Conservation (phyloP, 2,329 filamentous ascomycete species). For the Plenodomus biglobosus region DNA sequence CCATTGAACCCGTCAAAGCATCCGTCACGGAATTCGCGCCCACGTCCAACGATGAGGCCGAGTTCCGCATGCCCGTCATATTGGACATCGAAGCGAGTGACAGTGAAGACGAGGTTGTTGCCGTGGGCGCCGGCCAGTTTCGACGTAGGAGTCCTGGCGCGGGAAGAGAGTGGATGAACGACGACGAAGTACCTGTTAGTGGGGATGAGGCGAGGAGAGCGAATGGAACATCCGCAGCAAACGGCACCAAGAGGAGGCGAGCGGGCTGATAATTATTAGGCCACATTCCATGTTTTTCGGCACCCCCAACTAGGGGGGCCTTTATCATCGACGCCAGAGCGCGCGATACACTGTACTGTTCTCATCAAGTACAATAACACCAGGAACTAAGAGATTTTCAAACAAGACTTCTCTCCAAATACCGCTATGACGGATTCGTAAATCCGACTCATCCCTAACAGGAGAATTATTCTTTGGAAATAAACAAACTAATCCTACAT, state of each 20-base stretch:
- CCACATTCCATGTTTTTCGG: too few relatives aligned
- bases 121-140: constrained; percentile 76
- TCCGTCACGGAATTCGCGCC: constrained; percentile 52
- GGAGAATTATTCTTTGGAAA: too few relatives aligned
- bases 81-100: constrained; percentile 91
- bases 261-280: constrained; percentile 29
- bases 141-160: constrained; percentile 80
- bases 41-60: constrained; percentile 42
- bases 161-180: constrained; percentile 66
- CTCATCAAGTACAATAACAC: too few relatives aligned
- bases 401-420: too few relatives aligned
- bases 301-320: too few relatives aligned
- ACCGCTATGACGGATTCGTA: too few relatives aligned
- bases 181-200: constrained; percentile 49
- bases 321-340: too few relatives aligned
- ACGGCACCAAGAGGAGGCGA: constrained; percentile 42
- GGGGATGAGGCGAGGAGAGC: constrained; percentile 41
- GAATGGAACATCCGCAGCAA: constrained; percentile 17
- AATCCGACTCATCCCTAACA: too few relatives aligned
- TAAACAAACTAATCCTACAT: too few relatives aligned
- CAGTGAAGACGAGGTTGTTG: constrained; percentile 83
- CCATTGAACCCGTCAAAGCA: constrained; percentile 64
- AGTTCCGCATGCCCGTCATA: constrained; percentile 92
- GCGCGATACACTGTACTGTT: too few relatives aligned
- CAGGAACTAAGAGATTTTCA: too few relatives aligned